Evolutionary conservation across 108 stramenopile genomes (phyloP).

Genomic region (Nitzschia inconspicua): DNA sequence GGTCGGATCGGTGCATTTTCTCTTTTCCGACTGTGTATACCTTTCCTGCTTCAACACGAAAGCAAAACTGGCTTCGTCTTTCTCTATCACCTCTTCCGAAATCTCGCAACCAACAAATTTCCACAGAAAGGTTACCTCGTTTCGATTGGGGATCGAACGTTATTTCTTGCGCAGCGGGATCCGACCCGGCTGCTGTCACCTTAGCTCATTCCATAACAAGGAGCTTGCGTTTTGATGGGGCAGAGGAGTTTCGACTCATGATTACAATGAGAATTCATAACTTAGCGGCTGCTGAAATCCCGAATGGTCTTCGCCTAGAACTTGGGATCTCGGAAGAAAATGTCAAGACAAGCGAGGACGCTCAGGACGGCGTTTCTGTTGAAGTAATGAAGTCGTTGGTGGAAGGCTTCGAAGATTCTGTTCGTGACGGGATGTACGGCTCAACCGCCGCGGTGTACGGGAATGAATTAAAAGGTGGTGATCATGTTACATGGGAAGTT

Average conservation of each 20-base stretch:
- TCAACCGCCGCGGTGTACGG: slow-evolving; percentile 43
- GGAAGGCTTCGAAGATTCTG: slow-evolving; percentile 4
- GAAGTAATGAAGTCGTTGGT: slow-evolving; percentile 25
- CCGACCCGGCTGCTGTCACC: slow-evolving; percentile 37
- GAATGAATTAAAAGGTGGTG: slow-evolving; percentile 57
- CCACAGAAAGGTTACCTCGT: slow-evolving; percentile 3
- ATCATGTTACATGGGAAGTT: slow-evolving; percentile 68
- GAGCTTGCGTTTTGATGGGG: slow-evolving; percentile 39
- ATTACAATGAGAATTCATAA: slow-evolving; percentile 42
- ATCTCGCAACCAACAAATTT: slow-evolving; percentile 6
- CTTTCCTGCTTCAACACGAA: slow-evolving; percentile 8
- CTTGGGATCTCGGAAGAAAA: slow-evolving; percentile 53
- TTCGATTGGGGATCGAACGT: slow-evolving; percentile 32
- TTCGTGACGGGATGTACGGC: slow-evolving; percentile 24
- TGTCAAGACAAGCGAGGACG: slow-evolving; percentile 36
- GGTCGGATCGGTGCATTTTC: slow-evolving; percentile 27
- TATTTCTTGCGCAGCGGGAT: slow-evolving; percentile 21
- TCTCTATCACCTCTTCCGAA: slow-evolving; percentile 29
- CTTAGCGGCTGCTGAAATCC: slow-evolving; percentile 37
- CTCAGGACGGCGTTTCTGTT: slow-evolving; percentile 27
- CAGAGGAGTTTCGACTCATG: slow-evolving; percentile 40
- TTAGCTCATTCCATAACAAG: slow-evolving; percentile 32
- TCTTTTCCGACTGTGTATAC: slow-evolving; percentile 26
- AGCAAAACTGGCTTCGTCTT: slow-evolving; percentile 38
- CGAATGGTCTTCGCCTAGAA: slow-evolving; percentile 37